Conservation (phyloP, 1,284 basidiomycete species). For the Athelia sp. region DNA sequence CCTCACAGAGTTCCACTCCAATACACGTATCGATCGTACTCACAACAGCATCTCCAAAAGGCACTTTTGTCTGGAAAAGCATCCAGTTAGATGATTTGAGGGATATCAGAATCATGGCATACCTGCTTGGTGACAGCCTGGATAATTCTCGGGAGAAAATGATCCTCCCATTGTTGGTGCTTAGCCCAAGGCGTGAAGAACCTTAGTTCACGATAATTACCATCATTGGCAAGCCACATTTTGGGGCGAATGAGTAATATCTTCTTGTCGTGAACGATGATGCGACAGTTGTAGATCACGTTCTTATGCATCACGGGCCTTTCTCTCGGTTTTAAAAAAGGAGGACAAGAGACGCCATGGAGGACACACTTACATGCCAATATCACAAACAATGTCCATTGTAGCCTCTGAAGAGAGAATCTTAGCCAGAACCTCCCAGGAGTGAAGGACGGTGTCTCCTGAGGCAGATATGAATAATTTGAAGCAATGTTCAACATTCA, state of each 20-base stretch:
- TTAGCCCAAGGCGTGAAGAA: conserved; percentile 97
- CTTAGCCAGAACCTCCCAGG: conserved; percentile 91
- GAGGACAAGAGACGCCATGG: conserved; percentile 6
- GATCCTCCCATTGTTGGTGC: conserved; percentile 82
- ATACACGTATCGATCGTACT: conserved; percentile 94
- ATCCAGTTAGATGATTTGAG: neutral
- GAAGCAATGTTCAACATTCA: neutral
- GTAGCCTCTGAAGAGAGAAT: conserved; percentile 78
- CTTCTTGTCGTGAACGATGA: conserved; percentile 82
- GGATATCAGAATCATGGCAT: conserved; percentile 7
- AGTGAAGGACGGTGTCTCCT: conserved; percentile 94
- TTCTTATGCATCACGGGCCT: conserved; percentile 98
- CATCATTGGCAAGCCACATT: conserved; percentile 99
- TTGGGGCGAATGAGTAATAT: conserved; percentile 95
- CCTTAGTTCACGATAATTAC: conserved; percentile 94
- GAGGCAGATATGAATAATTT: conserved; percentile 2
- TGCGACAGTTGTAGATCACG: conserved; percentile 94
- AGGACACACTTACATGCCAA: conserved; percentile 75
- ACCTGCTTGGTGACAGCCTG: conserved; percentile 88
- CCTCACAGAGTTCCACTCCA: conserved; percentile 95
- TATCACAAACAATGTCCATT: conserved; percentile 83
- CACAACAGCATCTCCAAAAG: conserved; percentile 93
- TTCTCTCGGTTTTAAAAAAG: too few species aligned
- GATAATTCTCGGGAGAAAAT: conserved; percentile 86
- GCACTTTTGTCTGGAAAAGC: conserved; percentile 70